Percentiles rank a stretch among this genome's conserved stretches.
Conservation (phyloP, 106 monocot genomes). For the Iris macrosiphon region DNA sequence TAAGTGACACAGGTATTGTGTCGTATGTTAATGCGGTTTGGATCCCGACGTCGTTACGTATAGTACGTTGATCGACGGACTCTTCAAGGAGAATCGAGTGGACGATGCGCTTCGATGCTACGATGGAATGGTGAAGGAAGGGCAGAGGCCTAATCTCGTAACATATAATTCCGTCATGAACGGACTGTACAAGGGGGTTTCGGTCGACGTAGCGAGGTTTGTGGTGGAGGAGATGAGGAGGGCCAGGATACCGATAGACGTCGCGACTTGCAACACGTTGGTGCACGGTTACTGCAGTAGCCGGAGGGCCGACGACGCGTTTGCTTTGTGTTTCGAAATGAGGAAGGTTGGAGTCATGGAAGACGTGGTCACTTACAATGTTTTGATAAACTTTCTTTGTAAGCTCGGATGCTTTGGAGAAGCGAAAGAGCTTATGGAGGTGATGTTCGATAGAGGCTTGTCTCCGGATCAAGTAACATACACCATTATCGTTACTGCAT, state of each 20-base stretch:
- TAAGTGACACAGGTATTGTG: constrained; percentile 21
- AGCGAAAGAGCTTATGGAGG: constrained; percentile 31
- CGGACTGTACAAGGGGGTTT: constrained; percentile 25
- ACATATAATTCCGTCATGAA: constrained; percentile 33
- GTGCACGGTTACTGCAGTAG: constrained; percentile 16
- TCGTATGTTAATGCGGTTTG: constrained; percentile 24
- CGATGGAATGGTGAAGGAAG: constrained; percentile 23
- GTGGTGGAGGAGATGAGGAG: constrained; percentile 19
- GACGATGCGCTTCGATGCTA: constrained; percentile 29
- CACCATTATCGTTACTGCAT: constrained; percentile 20
- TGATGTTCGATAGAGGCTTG: constrained; percentile 18
- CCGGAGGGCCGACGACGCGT: constrained; percentile 12
- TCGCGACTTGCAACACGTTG: constrained; percentile 26
- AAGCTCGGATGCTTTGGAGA: constrained; percentile 16
- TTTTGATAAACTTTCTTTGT: constrained; percentile 28
- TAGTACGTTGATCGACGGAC: constrained; percentile 27
- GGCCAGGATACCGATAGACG: constrained; percentile 4
- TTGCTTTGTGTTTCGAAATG: constrained; percentile 24
- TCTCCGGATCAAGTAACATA: constrained; percentile 34
- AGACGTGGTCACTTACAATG: constrained; percentile 28
- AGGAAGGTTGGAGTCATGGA: constrained; percentile 11
- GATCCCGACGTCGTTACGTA: constrained; percentile 30
- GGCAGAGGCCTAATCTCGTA: constrained; percentile 20
- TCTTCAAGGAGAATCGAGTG: constrained; percentile 13
- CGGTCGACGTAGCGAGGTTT: constrained; percentile 9